Evolutionary conservation across 2,329 filamentous ascomycete species (phyloP).

Genomic region (Blastomyces emzantsi): DNA sequence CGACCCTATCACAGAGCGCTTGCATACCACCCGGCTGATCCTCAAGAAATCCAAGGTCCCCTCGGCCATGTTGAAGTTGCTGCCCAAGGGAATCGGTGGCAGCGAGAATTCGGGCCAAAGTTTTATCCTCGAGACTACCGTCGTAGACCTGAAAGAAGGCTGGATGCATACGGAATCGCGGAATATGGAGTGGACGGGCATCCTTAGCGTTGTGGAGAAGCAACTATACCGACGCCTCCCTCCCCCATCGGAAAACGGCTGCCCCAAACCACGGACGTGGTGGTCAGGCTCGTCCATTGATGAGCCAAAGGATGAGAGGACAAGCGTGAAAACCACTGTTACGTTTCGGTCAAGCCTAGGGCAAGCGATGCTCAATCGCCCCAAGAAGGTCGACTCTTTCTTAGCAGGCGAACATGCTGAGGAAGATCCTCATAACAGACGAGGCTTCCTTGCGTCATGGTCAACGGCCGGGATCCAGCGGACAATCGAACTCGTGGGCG

Average conservation of each 20-base stretch:
- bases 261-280: constrained; percentile 5
- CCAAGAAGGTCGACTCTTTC: constrained; percentile 33
- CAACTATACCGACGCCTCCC: constrained; percentile 47
- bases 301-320: constrained; percentile 37
- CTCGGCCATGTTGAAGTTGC: constrained; percentile 50
- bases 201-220: constrained; percentile 54
- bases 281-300: constrained; percentile 28
- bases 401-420: constrained; percentile 29
- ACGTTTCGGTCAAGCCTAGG: constrained; percentile 54
- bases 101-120: constrained; percentile 50
- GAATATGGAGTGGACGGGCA: constrained; percentile 58
- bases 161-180: constrained; percentile 58
- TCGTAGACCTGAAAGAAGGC: constrained; percentile 53
- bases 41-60: constrained; percentile 56
- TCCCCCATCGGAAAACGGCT: constrained; percentile 17
- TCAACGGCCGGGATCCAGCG: constrained; percentile 52
- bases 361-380: constrained; percentile 42
- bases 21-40: constrained; percentile 54
- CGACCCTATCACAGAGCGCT: constrained; percentile 49
- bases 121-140: constrained; percentile 55
- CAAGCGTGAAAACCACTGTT: constrained; percentile 52
- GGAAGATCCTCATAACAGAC: constrained; percentile 45
- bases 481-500: constrained; percentile 55
- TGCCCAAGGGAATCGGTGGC: constrained; percentile 52
- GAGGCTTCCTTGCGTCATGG: constrained; percentile 51